Conservation (phyloP, 441 rosid genomes). For the Croton setiger region DNA sequence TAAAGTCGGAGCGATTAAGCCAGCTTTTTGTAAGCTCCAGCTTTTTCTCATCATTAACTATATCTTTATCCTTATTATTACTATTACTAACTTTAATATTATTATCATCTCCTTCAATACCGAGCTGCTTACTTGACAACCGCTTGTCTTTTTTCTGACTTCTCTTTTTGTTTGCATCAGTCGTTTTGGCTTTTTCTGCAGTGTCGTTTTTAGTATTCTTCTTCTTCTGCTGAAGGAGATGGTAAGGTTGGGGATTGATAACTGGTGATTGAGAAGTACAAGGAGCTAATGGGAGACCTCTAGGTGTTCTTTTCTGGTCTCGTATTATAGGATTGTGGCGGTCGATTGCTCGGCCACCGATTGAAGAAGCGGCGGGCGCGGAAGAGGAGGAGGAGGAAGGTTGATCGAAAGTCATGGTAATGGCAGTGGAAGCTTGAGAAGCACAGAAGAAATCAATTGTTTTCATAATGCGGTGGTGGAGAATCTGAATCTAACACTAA, state of each 20-base stretch:
- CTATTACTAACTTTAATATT: slow-evolving; percentile 10
- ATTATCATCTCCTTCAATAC: slow-evolving; percentile 16
- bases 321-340: slow-evolving; percentile 93
- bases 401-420: slow-evolving; percentile 58
- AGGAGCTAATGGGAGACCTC: slow-evolving; percentile 45
- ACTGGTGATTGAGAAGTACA: slow-evolving; percentile 48
- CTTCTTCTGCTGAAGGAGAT: slow-evolving; percentile 40
- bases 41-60: slow-evolving; percentile 20
- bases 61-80: neutral
- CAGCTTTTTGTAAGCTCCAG: slow-evolving; percentile 22
- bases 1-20: slow-evolving; percentile 36
- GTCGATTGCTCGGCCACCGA: slow-evolving; percentile 80
- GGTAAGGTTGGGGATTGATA: slow-evolving; percentile 53
- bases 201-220: slow-evolving; percentile 3
- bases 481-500: slow-evolving; percentile 33
- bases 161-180: slow-evolving; percentile 26
- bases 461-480: slow-evolving; percentile 38
- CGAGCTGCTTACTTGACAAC: slow-evolving; percentile 8
- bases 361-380: slow-evolving; percentile 32
- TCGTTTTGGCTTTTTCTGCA: slow-evolving; percentile 2
- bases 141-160: slow-evolving; percentile 24
- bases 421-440: slow-evolving; percentile 76
- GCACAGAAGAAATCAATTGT: slow-evolving; percentile 57
- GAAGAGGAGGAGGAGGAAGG: slow-evolving; percentile 39
- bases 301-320: slow-evolving; percentile 61